Base-by-base conservation (phyloP, 1,284 basidiomycete species). In the Leccinum solheimii region DNA sequence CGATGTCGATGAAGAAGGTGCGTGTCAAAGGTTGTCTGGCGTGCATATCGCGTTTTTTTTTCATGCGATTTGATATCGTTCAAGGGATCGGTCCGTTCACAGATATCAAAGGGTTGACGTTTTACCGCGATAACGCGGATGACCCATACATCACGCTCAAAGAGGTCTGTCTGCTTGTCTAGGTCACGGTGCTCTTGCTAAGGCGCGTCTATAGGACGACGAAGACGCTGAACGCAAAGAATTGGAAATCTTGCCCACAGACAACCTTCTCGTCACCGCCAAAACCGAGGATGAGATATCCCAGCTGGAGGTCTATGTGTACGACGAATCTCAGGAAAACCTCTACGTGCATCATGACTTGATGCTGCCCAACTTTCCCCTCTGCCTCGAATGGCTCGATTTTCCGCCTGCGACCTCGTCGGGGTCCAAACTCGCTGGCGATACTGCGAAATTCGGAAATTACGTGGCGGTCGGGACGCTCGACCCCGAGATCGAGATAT, bases 371-470 rank as follows among this genome's bases (percentile, higher is more conserved):
- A 92, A 94, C 62, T 97, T 98, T 79, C 97, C 97, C 3, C 90
- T 99, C 62, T 98, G 97, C 71, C 90, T 99, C 62, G 97, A 99
- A 83, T 99, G 97, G 97, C 89, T 99, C 66, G 94, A 99, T 77
- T 98, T 95, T 75, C 84, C 90, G 11, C 92, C 94, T 21, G 80
- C 85, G 16, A 81, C 83, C 16, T 68, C 79, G 5, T 68, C 77
- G 13, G 67, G 76, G 8, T 52, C 60, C 14, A 57, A 43, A 38
- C 38, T 59, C 2, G 53, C 34, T 4, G 64, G 66, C 1, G 61
- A 56, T 1, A 67, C 76, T 23, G 71, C 76, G 13, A 80, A 79
- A 65, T 82, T 85, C 63, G 97, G 97, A 34, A 97, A 91, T 77
- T 98, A 92, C 75, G 89, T 99, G 67, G 97, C 97, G 2, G 96